A percentile compares a stretch with the other conserved stretches of the same genome.
Conservation (phyloP, 2,329 filamentous ascomycete species). For the Drechslerella dactyloides region DNA sequence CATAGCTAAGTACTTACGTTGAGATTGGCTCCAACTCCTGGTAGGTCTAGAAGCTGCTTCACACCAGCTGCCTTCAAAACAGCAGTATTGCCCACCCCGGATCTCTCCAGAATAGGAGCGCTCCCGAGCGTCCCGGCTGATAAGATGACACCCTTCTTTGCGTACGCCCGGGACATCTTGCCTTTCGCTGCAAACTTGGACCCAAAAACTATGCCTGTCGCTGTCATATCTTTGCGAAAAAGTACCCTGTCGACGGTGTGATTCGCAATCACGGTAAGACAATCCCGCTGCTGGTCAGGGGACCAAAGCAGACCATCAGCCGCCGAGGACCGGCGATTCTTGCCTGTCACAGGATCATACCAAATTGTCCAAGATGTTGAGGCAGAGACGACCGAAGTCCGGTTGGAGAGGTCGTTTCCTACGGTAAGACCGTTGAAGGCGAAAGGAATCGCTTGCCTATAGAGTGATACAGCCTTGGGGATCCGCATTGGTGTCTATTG, state of each 20-base stretch:
- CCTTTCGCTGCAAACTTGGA: not conserved
- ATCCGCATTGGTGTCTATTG: constrained; percentile 52
- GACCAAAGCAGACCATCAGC: constrained; percentile 49
- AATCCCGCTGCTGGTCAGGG: constrained; percentile 1
- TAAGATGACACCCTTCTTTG: constrained; percentile 1
- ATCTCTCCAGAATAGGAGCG: constrained; percentile 2
- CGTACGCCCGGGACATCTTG: constrained; percentile 2
- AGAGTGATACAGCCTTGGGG: constrained; percentile 51
- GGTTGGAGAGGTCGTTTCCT: constrained; percentile 53
- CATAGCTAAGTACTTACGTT: constrained; percentile 5
- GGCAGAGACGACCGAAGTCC: constrained; percentile 52
- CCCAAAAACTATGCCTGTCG: constrained; percentile 3
- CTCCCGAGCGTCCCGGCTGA: constrained; percentile 1
- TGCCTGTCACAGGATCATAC: constrained; percentile 48
- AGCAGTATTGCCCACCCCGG: not conserved
- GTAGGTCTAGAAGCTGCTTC: constrained; percentile 4
- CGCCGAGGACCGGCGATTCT: constrained; percentile 52
- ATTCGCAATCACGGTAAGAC: constrained; percentile 2
- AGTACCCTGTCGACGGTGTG: constrained; percentile 2
- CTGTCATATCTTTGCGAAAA: constrained; percentile 3
- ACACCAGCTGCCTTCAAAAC: constrained; percentile 1
- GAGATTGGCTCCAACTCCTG: constrained; percentile 3
- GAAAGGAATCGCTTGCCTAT: constrained; percentile 52
- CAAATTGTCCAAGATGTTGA: constrained; percentile 55
- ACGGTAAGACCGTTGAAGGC: constrained; percentile 52